Evolutionary conservation across 2,329 filamentous ascomycete genomes (phyloP).

Genomic region (Sclerotinia sclerotiorum): DNA sequence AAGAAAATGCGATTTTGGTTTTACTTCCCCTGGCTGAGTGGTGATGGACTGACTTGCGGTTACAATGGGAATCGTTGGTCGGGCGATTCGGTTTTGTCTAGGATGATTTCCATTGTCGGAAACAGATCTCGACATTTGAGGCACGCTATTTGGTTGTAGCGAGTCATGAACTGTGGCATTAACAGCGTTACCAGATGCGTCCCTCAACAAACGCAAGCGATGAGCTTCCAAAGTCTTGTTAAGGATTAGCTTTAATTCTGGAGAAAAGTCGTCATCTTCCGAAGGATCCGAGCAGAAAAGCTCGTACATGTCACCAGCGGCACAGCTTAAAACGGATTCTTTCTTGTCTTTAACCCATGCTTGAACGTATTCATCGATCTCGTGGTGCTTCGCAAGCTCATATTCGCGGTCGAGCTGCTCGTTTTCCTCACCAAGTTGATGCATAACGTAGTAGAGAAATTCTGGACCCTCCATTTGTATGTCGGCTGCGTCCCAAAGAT

Average conservation of each 20-base stretch:
- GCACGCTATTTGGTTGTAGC: neutral
- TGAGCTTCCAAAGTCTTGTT: neutral
- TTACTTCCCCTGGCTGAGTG: neutral
- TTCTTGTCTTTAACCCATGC: conserved; percentile 27
- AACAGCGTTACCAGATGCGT: neutral
- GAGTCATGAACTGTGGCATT: neutral
- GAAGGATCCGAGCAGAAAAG: conserved; percentile 9
- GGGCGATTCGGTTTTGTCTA: neutral
- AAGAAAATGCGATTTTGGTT: neutral
- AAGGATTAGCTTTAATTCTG: neutral
- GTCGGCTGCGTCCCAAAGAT: conserved; percentile 41
- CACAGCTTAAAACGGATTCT: neutral
- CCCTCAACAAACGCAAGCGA: neutral
- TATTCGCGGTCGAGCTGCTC: conserved; percentile 12
- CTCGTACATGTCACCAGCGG: conserved; percentile 1
- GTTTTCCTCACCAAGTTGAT: conserved; percentile 29
- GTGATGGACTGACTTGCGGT: neutral
- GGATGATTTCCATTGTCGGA: neutral
- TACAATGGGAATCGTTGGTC: neutral
- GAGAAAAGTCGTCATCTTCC: neutral
- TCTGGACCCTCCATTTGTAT: conserved; percentile 35
- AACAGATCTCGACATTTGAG: neutral
- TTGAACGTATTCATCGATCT: conserved; percentile 29
- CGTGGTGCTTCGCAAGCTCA: neutral
- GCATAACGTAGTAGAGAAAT: conserved; percentile 39